A percentile compares a stretch with the other conserved stretches of the same genome.
Conservation (phyloP, 2,329 filamentous ascomycete genomes). For the Domatiomyces globalis region DNA sequence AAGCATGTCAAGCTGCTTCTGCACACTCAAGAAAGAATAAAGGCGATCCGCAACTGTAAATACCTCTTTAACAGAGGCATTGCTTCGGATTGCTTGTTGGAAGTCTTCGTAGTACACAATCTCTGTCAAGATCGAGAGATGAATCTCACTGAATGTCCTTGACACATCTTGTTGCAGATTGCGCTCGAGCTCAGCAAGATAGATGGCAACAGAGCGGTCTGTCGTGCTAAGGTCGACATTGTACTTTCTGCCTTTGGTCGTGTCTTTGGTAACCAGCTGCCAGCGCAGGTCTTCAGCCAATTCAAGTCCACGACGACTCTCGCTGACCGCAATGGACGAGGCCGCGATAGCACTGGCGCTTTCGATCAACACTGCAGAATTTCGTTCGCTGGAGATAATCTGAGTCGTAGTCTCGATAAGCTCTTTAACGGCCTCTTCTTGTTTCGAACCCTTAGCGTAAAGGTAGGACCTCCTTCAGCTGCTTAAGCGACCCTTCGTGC, state of each 20-base stretch:
- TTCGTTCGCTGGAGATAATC: constrained; percentile 21
- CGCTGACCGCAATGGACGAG: constrained; percentile 25
- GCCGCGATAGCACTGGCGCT: constrained; percentile 26
- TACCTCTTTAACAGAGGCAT: constrained; percentile 27
- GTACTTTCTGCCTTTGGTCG: constrained; percentile 16
- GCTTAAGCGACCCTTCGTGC: constrained; percentile 26
- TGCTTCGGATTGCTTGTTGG: constrained; percentile 25
- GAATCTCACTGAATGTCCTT: constrained; percentile 27
- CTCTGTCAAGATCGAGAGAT: constrained; percentile 32
- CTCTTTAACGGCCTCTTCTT: constrained; percentile 21
- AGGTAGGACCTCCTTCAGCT: constrained; percentile 26
- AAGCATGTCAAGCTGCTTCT: constrained; percentile 18
- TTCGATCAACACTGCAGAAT: constrained; percentile 20
- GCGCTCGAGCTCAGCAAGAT: constrained; percentile 34
- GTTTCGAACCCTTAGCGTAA: constrained; percentile 23
- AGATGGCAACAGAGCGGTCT: constrained; percentile 27
- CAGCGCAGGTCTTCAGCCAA: constrained; percentile 27
- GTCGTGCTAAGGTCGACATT: constrained; percentile 24
- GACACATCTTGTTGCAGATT: constrained; percentile 22
- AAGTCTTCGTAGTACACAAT: constrained; percentile 29
- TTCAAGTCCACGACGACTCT: constrained; percentile 23
- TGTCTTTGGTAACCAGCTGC: constrained; percentile 27
- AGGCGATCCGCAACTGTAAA: constrained; percentile 24
- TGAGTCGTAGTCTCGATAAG: constrained; percentile 21
- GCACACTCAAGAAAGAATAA: constrained; percentile 21